phyloP scores from a whole-genome alignment of 768 basidiomycete species.

The Amanita rimosa region DNA sequence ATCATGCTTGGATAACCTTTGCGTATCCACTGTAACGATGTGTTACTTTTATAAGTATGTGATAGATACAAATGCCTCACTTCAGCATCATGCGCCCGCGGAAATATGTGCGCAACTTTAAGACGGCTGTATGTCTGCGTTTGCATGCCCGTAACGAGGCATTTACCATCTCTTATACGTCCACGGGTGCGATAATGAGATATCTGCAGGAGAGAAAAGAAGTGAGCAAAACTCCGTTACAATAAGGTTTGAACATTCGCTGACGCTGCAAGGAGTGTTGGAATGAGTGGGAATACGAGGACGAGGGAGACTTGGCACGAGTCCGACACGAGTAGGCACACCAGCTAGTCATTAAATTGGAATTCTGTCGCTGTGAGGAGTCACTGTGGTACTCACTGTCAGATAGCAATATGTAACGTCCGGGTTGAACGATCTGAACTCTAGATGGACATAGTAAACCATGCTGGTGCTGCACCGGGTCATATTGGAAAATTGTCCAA shows the following conservation, averaged over 20 bases:
- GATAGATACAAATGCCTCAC: conserved; percentile 8
- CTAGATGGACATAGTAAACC: conserved; percentile 2
- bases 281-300: conserved; percentile 9
- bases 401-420: conserved; percentile 4
- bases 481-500: conserved; percentile 10
- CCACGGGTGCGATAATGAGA: conserved; percentile 7
- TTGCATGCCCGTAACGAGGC: conserved; percentile 11
- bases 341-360: conserved; percentile 4
- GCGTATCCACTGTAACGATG: conserved; percentile 8
- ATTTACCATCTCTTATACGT: conserved; percentile 9
- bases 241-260: neutral
- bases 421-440: conserved; percentile 6
- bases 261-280: conserved; percentile 6
- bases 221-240: neutral
- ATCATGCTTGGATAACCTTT: conserved; percentile 10
- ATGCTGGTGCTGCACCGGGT: neutral
- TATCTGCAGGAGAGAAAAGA: conserved; percentile 6
- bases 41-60: neutral
- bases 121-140: conserved; percentile 8
- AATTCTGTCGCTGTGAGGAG: conserved; percentile 2
- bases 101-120: conserved; percentile 15
- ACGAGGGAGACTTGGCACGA: conserved; percentile 6
- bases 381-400: neutral
- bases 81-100: conserved; percentile 15
- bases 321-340: conserved; percentile 5